phyloP scores from a whole-genome alignment of 2,329 filamentous ascomycete genomes.

The Aspergillus sp. region DNA sequence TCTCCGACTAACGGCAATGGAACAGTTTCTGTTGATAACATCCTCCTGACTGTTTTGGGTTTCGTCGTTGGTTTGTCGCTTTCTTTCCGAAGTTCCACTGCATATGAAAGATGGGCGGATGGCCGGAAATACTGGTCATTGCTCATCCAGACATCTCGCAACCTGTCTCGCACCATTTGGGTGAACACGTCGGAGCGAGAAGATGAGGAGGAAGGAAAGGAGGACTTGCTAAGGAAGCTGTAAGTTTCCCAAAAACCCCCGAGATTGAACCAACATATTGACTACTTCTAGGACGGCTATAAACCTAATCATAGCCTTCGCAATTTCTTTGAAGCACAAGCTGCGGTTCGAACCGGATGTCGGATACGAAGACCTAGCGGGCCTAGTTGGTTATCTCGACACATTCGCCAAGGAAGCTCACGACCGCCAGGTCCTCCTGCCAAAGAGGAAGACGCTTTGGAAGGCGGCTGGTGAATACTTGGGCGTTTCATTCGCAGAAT shows the following conservation, averaged over 20 bases:
- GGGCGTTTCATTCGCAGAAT: conserved; percentile 72
- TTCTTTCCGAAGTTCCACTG: conserved; percentile 73
- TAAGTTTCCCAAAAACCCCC: conserved; percentile 20
- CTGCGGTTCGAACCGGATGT: conserved; percentile 81
- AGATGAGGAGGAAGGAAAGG: conserved; percentile 55
- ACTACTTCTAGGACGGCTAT: conserved; percentile 55
- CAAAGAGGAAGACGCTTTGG: conserved; percentile 53
- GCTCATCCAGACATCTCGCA: conserved; percentile 56
- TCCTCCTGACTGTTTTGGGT: conserved; percentile 74
- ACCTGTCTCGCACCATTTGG: conserved; percentile 73
- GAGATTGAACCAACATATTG: conserved; percentile 6
- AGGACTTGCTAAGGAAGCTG: conserved; percentile 69
- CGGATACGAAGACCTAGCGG: conserved; percentile 70
- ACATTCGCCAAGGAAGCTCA: conserved; percentile 68
- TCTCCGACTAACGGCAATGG: conserved; percentile 1
- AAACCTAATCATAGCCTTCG: conserved; percentile 75
- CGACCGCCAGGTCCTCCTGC: conserved; percentile 37
- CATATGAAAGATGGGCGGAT: conserved; percentile 71
- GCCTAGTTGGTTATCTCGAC: conserved; percentile 69
- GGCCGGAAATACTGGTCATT: conserved; percentile 64
- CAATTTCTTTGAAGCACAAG: conserved; percentile 76
- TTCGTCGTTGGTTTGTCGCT: conserved; percentile 79
- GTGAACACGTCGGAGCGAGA: conserved; percentile 67
- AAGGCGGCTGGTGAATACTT: conserved; percentile 71
- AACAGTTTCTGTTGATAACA: conserved; percentile 53